These are phyloP conservation scores for Halocafeteria seosinensis DNA, from an alignment of 108 stramenopile genomes.

Conservation along the genomic window DNA sequence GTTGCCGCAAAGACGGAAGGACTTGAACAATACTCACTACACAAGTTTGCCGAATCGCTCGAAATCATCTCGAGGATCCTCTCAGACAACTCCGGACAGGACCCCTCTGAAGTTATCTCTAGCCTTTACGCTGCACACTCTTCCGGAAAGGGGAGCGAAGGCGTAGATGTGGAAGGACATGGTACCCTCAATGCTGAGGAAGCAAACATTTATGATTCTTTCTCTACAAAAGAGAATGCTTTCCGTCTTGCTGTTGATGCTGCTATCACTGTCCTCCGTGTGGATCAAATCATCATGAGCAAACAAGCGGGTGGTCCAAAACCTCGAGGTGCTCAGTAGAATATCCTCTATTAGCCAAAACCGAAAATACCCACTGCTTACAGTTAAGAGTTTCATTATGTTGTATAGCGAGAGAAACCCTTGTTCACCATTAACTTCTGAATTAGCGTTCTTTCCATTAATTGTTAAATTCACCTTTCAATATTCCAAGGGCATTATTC, in stretches of 20 bases:
- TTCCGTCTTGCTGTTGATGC: slow-evolving; percentile 83
- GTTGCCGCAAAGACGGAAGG: slow-evolving; percentile 73
- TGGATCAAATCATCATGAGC: slow-evolving; percentile 98
- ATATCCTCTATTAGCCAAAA: too few relatives aligned
- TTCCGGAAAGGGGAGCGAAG: slow-evolving; percentile 47
- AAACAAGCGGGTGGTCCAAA: slow-evolving; percentile 84
- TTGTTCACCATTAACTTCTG: too few relatives aligned
- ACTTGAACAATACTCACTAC: slow-evolving; percentile 92
- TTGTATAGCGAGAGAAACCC: too few relatives aligned
- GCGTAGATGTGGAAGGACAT: slow-evolving; percentile 63
- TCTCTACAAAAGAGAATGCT: slow-evolving; percentile 60
- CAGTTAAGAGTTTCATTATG: too few relatives aligned
- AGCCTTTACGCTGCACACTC: slow-evolving; percentile 70
- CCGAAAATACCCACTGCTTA: too few relatives aligned
- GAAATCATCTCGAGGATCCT: slow-evolving; percentile 80
- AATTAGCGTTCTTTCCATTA: too few relatives aligned
- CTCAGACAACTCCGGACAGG: slow-evolving; percentile 84
- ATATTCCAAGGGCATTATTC: too few relatives aligned
- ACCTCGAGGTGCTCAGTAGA: neutral
- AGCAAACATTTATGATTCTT: slow-evolving; percentile 51
- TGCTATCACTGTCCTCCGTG: slow-evolving; percentile 75
- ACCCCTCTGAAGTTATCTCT: slow-evolving; percentile 58
- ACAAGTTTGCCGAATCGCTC: slow-evolving; percentile 84
- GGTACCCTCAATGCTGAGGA: slow-evolving; percentile 36
- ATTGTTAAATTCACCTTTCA: too few relatives aligned